These are phyloP conservation scores for Cordyceps cateniannulata DNA, from an alignment of 2,329 filamentous ascomycete species.

Conservation along the genomic window DNA sequence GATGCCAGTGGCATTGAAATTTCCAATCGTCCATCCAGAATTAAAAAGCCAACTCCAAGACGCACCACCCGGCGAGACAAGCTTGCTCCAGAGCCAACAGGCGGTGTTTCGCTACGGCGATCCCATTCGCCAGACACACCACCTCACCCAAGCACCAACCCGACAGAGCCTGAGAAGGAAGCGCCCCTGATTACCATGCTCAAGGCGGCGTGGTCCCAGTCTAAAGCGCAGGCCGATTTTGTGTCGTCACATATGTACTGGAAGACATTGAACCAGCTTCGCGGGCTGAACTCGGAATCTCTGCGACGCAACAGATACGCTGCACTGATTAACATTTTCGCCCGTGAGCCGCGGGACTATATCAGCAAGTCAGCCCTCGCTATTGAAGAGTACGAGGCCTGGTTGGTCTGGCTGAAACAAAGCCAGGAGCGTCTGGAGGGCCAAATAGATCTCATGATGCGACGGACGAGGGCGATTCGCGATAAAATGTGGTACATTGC, in stretches of 20 bases:
- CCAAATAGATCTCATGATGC: constrained; percentile 68
- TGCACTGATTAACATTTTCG: constrained; percentile 67
- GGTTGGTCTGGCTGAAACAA: constrained; percentile 78
- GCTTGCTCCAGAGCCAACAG: constrained; percentile 7
- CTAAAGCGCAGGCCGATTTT: constrained; percentile 73
- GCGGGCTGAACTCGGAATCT: constrained; percentile 52
- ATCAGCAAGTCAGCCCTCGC: constrained; percentile 64
- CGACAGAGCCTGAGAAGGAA: constrained; percentile 25
- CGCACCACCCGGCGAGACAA: constrained; percentile 30
- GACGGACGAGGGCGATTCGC: constrained; percentile 65
- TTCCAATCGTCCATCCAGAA: constrained; percentile 61
- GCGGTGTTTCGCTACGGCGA: constrained; percentile 1
- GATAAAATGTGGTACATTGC: constrained; percentile 99
- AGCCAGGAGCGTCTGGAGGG: constrained; percentile 72
- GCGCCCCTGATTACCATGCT: constrained; percentile 57
- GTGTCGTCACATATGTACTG: constrained; percentile 80
- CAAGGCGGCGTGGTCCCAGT: constrained; percentile 68
- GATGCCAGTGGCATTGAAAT: constrained; percentile 56
- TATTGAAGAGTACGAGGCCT: constrained; percentile 72
- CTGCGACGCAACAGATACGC: constrained; percentile 63
- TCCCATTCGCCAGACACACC: neutral
- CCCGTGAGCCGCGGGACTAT: constrained; percentile 61
- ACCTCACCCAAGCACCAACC: neutral
- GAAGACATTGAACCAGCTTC: constrained; percentile 71
- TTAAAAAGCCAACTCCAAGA: constrained; percentile 54